These are phyloP conservation scores for Solanum corneliomulleri DNA, from an alignment of 257 asterid species.

Conservation along the genomic window DNA sequence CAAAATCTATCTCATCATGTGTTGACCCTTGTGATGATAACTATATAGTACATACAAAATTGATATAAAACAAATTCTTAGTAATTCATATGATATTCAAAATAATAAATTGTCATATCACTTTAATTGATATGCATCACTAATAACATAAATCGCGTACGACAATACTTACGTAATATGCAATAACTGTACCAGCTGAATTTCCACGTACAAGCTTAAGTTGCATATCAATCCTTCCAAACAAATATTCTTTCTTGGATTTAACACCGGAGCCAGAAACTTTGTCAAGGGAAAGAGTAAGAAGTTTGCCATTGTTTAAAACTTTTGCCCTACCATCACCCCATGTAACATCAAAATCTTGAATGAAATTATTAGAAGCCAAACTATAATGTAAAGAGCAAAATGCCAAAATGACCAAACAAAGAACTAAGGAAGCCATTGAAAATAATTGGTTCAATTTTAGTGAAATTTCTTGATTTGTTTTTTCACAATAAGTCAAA, in stretches of 20 bases:
- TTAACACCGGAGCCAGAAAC: constrained; percentile 62
- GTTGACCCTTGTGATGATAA: constrained; percentile 63
- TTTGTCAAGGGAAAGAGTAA: constrained; percentile 49
- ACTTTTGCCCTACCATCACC: constrained; percentile 47
- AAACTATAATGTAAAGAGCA: neutral
- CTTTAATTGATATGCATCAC: neutral
- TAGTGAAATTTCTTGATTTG: neutral
- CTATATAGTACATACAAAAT: constrained; percentile 13
- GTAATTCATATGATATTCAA: neutral
- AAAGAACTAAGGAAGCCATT: neutral
- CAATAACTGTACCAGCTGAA: constrained; percentile 31
- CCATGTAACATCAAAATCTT: constrained; percentile 50
- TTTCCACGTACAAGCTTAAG: constrained; percentile 32
- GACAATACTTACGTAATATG: constrained; percentile 24
- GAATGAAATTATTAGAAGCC: constrained; percentile 28
- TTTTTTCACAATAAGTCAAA: neutral
- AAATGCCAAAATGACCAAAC: neutral
- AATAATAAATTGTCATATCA: neutral
- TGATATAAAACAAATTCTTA: neutral
- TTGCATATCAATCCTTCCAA: constrained; percentile 18
- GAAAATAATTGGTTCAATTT: neutral
- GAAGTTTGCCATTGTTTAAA: constrained; percentile 50
- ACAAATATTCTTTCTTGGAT: constrained; percentile 34
- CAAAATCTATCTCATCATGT: constrained; percentile 87
- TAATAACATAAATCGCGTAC: neutral